These are phyloP conservation scores for Sarcodon sp. DNA, from an alignment of 768 basidiomycete genomes.

Conservation along the genomic window DNA sequence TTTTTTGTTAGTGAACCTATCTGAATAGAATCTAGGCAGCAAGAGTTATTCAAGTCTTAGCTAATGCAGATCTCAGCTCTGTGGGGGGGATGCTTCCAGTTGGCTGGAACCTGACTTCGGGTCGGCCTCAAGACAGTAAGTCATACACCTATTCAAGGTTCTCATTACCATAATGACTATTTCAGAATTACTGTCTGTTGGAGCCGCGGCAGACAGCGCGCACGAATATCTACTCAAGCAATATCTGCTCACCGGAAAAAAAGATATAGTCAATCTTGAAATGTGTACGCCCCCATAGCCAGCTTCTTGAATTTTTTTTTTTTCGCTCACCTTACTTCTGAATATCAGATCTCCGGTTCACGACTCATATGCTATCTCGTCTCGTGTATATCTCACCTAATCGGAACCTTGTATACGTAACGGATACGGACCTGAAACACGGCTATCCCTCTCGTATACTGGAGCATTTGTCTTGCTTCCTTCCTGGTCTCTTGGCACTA, in stretches of 20 bases:
- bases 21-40: neutral
- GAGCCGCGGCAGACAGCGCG: conserved; percentile 56
- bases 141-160: conserved; percentile 4
- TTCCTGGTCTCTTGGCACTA: conserved; percentile 63
- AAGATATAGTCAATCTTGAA: conserved; percentile 45
- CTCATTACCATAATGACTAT: neutral
- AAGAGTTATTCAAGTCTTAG: neutral
- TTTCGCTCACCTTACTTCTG: neutral
- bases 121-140: conserved; percentile 33
- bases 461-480: conserved; percentile 70
- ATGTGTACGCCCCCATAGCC: conserved; percentile 38
- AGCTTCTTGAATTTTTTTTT: neutral
- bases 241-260: conserved; percentile 51
- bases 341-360: conserved; percentile 41
- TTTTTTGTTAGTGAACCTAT: neutral
- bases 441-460: conserved; percentile 34
- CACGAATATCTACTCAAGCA: conserved; percentile 74
- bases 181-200: conserved; percentile 33
- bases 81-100: conserved; percentile 57
- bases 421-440: conserved; percentile 28
- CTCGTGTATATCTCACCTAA: conserved; percentile 57
- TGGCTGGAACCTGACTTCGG: conserved; percentile 37
- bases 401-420: conserved; percentile 57
- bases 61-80: conserved; percentile 25
- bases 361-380: conserved; percentile 47